Percentiles rank a stretch among this genome's conserved stretches.
phyloP scores from a whole-genome alignment of 1,284 basidiomycete genomes.

The Irpex sp. region DNA sequence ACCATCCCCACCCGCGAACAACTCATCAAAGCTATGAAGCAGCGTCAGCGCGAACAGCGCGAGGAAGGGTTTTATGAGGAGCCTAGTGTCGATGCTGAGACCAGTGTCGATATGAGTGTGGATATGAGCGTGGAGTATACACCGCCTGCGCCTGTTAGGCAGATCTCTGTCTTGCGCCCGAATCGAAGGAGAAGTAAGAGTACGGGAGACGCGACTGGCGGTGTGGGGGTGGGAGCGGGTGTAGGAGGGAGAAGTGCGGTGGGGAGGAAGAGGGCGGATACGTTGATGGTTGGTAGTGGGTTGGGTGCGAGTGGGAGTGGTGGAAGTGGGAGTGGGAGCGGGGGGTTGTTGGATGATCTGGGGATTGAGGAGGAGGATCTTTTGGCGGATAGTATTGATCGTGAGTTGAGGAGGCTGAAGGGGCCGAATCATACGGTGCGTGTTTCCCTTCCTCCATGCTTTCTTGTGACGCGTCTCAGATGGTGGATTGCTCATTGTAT shows the following conservation, averaged over 20 bases:
- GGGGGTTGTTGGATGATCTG: conserved; percentile 38
- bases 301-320: too few relatives aligned
- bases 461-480: not conserved
- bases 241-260: conserved; percentile 16
- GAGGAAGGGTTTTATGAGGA: conserved; percentile 32
- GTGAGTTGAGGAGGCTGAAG: conserved; percentile 60
- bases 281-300: conserved; percentile 16
- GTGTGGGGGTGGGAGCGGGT: conserved; percentile 15
- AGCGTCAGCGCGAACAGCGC: conserved; percentile 54
- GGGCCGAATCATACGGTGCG: conserved; percentile 48
- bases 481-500: not conserved
- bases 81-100: too few relatives aligned
- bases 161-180: conserved; percentile 39
- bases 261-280: conserved; percentile 23
- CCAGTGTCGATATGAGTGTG: conserved; percentile 35
- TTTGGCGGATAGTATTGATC: conserved; percentile 63
- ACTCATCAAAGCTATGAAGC: conserved; percentile 67
- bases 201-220: conserved; percentile 59
- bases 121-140: conserved; percentile 23
- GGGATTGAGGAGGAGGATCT: conserved; percentile 43
- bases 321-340: conserved; percentile 5
- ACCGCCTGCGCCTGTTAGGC: conserved; percentile 22
- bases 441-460: not conserved
- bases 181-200: conserved; percentile 67
- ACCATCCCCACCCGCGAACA: conserved; percentile 65